These are phyloP conservation scores for Diophrys appendiculata DNA, from an alignment of 73 alveolate species.

Conservation along the genomic window DNA sequence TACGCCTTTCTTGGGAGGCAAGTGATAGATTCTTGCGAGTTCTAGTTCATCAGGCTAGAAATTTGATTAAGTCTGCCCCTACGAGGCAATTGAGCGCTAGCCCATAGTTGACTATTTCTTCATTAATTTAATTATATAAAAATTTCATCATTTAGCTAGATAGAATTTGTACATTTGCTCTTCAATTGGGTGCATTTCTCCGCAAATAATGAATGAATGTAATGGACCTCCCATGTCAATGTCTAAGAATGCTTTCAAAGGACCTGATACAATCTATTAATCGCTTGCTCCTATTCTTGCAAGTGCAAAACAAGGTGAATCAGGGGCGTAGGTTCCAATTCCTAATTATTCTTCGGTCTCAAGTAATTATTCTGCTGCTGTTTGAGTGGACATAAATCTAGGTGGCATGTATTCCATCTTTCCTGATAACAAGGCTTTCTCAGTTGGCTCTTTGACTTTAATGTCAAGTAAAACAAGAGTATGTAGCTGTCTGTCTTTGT, in stretches of 20 bases:
- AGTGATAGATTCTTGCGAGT: slow-evolving; percentile 26
- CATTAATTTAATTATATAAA: neutral
- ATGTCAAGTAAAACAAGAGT: slow-evolving; percentile 97
- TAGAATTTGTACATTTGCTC: slow-evolving; percentile 71
- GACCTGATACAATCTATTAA: slow-evolving; percentile 78
- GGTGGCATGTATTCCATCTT: slow-evolving; percentile 95
- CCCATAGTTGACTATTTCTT: neutral
- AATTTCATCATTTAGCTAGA: neutral
- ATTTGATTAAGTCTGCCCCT: neutral
- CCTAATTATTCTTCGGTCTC: slow-evolving; percentile 88
- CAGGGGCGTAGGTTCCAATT: slow-evolving; percentile 58
- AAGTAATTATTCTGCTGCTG: slow-evolving; percentile 85
- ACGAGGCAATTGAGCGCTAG: neutral
- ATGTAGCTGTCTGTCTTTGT: slow-evolving; percentile 91
- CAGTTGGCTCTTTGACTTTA: slow-evolving; percentile 97
- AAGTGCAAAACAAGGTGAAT: slow-evolving; percentile 86
- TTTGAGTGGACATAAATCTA: slow-evolving; percentile 92
- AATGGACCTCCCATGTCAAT: slow-evolving; percentile 94
- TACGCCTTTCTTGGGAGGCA: neutral
- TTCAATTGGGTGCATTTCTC: slow-evolving; percentile 81
- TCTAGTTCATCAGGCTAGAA: slow-evolving; percentile 3
- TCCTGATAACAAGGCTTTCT: slow-evolving; percentile 84
- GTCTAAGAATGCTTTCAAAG: slow-evolving; percentile 65
- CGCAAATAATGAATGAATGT: slow-evolving; percentile 94
- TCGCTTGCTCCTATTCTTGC: slow-evolving; percentile 93